Conservation (phyloP, 306 rosid genomes). For the Glycyrrhiza uralensis region DNA sequence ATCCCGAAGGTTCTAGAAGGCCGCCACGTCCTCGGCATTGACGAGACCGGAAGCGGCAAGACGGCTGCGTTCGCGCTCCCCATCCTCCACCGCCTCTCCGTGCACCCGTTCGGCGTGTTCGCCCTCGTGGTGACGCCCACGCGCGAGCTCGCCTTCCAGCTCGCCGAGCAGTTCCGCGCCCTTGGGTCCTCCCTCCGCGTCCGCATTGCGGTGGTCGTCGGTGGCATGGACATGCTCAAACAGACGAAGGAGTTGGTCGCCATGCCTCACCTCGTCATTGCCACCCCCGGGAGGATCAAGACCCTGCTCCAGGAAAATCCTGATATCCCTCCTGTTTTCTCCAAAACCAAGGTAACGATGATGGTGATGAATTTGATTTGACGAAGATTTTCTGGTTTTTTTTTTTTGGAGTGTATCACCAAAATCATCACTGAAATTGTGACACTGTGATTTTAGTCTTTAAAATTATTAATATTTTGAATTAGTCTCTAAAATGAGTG, state of each 20-base stretch:
- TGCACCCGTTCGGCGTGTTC: conserved; percentile 67
- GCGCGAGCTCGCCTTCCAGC: conserved; percentile 80
- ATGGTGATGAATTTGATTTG: neutral
- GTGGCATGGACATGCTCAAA: conserved; percentile 73
- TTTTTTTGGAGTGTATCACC: too few relatives aligned
- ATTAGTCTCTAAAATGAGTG: too few relatives aligned
- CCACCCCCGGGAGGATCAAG: conserved; percentile 82
- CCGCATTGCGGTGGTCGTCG: conserved; percentile 71
- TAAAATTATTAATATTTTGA: too few relatives aligned
- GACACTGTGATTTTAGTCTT: too few relatives aligned
- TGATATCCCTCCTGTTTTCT: conserved; percentile 58
- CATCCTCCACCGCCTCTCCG: conserved; percentile 68
- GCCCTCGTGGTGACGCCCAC: conserved; percentile 83
- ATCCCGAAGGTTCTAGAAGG: conserved; percentile 73
- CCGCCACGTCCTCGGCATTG: conserved; percentile 73
- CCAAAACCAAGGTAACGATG: conserved; percentile 64
- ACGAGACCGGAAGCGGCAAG: conserved; percentile 85
- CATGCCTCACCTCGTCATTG: conserved; percentile 80
- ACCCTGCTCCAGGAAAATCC: conserved; percentile 63
- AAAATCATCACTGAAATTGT: too few relatives aligned
- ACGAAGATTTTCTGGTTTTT: too few relatives aligned
- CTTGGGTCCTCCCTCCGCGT: conserved; percentile 63
- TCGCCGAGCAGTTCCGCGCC: conserved; percentile 76
- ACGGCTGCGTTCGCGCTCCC: conserved; percentile 95
- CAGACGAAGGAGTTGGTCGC: conserved; percentile 58